A percentile compares a stretch with the other conserved stretches of the same genome.
These are phyloP conservation scores for Cercophora samala DNA, from an alignment of 495 filamentous ascomycete genomes.

Conservation along the genomic window DNA sequence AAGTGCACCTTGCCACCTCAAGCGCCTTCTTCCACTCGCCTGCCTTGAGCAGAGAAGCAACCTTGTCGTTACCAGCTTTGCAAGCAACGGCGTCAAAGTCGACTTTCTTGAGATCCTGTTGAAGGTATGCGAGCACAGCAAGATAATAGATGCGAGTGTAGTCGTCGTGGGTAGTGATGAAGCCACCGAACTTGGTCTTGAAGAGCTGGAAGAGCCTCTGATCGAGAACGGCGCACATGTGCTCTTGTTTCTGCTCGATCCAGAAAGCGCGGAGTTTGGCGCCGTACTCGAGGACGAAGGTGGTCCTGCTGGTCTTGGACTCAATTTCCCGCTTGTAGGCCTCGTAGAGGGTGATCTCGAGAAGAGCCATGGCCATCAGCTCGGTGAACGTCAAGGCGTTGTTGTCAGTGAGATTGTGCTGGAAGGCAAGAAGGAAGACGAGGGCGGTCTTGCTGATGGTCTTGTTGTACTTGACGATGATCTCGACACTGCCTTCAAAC, in stretches of 20 bases:
- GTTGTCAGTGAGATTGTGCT: constrained; percentile 43
- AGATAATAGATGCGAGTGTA: constrained; percentile 47
- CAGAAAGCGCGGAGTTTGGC: constrained; percentile 54
- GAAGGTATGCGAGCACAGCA: constrained; percentile 49
- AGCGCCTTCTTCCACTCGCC: constrained; percentile 51
- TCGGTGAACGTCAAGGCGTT: constrained; percentile 44
- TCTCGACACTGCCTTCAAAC: constrained; percentile 32
- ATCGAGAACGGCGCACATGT: constrained; percentile 45
- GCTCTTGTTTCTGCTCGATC: constrained; percentile 41
- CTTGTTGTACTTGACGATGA: constrained; percentile 38
- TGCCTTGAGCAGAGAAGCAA: constrained; percentile 37
- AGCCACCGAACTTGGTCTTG: constrained; percentile 47
- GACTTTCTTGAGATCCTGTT: constrained; percentile 33
- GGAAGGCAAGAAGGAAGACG: constrained; percentile 60
- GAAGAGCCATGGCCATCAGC: constrained; percentile 55
- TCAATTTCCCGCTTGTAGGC: constrained; percentile 48
- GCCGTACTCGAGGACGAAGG: constrained; percentile 48
- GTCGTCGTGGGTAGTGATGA: constrained; percentile 36
- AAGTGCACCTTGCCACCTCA: constrained; percentile 51
- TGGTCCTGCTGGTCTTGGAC: constrained; percentile 38
- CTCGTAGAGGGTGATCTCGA: constrained; percentile 58
- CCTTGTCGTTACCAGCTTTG: constrained; percentile 26
- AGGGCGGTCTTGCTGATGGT: constrained; percentile 43
- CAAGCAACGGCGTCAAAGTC: constrained; percentile 27
- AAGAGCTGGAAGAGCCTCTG: constrained; percentile 57